Evolutionary conservation across 352 stramenopile species (phyloP), one percentile per base, ranked within the genome.

Genomic region (Pythium aphanidermatum): DNA sequence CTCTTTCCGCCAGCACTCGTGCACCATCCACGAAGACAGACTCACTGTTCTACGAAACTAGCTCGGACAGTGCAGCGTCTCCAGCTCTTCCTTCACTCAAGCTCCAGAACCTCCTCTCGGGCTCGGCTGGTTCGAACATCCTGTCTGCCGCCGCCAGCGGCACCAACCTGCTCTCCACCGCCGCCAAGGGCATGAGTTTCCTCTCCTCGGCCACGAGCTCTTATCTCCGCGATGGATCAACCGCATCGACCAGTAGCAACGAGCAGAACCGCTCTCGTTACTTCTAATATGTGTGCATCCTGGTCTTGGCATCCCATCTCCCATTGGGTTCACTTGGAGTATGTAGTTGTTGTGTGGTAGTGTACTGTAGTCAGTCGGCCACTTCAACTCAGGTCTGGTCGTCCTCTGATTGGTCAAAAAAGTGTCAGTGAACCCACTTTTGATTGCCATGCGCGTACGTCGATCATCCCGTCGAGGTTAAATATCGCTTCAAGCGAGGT

Each of bases 171-270:
- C 68, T 87, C 4, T 83, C 71, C 12, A 70, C 78, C 8, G 75
- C 75, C 21, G 82, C 79, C 28, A 93, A 93, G 46, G 77, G 82
- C 27, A 90, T 93, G 52, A 84, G 74, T 26, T 88, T 85, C 32
- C 43, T 91, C 25, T 91, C 81, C 24, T 89, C 78, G 26, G 81
- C 78, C 21, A 91, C 67, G 3, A 80, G 63, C 36, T 84, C 73
- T 30, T 85, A 85, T 42, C 51, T 86, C 17, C 69, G 63, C 20
- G 59, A 77, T 43, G 58, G 63, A 35, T 23, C 21, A 28, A 35
- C 24, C 16, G 9, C 14, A 10, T 28, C 14, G 13, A 21, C 14
- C 35, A 35, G 13, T 23, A 28, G 33, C 34, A 47, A 14, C 35
- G 68, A 82, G 38, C 64, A n/a, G 20, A 16, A 13, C 3, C 59